Base-by-base conservation (phyloP, 164 flowering plant species). In the Sextonia rubra region DNA sequence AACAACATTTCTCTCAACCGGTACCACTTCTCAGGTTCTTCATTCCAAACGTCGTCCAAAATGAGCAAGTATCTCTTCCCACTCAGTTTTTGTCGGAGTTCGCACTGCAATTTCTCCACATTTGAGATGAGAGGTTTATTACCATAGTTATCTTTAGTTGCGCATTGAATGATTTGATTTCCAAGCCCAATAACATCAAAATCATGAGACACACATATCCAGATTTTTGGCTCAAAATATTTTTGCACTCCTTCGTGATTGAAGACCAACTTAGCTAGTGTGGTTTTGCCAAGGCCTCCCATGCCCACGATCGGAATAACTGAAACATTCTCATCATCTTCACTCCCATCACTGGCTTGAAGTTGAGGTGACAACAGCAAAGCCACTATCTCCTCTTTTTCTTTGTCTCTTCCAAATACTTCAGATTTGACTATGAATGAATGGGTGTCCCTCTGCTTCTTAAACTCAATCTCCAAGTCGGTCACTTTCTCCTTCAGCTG, bases 231-330 rank as follows among this genome's bases (percentile, higher is more conserved):
- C 17, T 47, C 3, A 26, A 74, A 74, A 15, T 55, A n/a, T 1
- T 27, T 3, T 17, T 62, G 18, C 4, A 62, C n/a, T 3, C 1
- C 23, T 2, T 62, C 60, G 8, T 62, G 20, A 27, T 69, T 69
- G 30, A 44, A 74, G 9, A 69, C 67, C 4, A 26, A 20, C 26
- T 62, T 27, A 2, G 68, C 77, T 4, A 74, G 32, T 4, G 72
- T 68, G 4, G 77, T 74, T 49, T 74, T 74, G 18, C 77, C 77
- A 14, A 60, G 4, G 7, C 77, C 77, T 0, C 72, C 77, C 1
- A 63, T 47, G 14, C 72, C 77, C 2, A 68, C 68, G 12, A 74
- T 63, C 3, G 77, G 7, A 24, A 74, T 24, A 1, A 68, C 71
- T 8, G 60, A 25, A 26, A 27, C 1, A 24, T 48, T 29, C 2